These are phyloP conservation scores for Pichia kudriavzevii DNA, from an alignment of 1,139 yeast genomes.

Conservation along the genomic window DNA sequence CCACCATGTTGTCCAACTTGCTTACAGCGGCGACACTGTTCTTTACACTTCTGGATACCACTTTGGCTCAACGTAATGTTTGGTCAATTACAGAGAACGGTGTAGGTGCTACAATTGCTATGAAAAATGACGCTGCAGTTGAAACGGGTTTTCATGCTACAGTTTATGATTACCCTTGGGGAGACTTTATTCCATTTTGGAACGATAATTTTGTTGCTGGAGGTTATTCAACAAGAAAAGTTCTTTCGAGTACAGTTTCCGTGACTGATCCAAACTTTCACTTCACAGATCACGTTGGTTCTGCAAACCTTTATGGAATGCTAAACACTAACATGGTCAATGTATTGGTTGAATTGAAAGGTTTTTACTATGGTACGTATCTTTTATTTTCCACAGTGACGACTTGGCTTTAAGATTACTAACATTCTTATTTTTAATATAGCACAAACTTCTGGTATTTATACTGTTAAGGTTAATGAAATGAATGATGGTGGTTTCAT, in stretches of 20 bases:
- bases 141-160: slow-evolving; percentile 13
- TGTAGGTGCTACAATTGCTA: slow-evolving; percentile 7
- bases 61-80: slow-evolving; percentile 6
- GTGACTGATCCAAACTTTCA: slow-evolving; percentile 12
- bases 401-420: too few species aligned
- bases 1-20: too few species aligned
- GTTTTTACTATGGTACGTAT: slow-evolving; percentile 12
- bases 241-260: slow-evolving; percentile 3
- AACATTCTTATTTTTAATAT: not conserved
- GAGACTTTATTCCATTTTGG: slow-evolving; percentile 5
- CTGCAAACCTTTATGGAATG: too few species aligned
- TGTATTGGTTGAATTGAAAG: slow-evolving; percentile 11
- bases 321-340: too few species aligned
- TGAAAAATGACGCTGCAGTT: slow-evolving; percentile 6
- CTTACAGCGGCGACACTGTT: too few species aligned
- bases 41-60: too few species aligned
- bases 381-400: too few species aligned
- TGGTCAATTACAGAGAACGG: slow-evolving; percentile 8
- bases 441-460: slow-evolving; percentile 23
- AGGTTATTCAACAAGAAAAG: slow-evolving; percentile 1
- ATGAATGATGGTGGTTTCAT: slow-evolving; percentile 24
- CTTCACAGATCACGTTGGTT: slow-evolving; percentile 3
- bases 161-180: slow-evolving; percentile 8
- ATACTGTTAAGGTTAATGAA: slow-evolving; percentile 14
- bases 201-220: slow-evolving; percentile 6